Evolutionary conservation across 192 early-diverging fungal species (phyloP), one percentile per base, ranked within the genome.

Genomic region (Coemansia sp.): DNA sequence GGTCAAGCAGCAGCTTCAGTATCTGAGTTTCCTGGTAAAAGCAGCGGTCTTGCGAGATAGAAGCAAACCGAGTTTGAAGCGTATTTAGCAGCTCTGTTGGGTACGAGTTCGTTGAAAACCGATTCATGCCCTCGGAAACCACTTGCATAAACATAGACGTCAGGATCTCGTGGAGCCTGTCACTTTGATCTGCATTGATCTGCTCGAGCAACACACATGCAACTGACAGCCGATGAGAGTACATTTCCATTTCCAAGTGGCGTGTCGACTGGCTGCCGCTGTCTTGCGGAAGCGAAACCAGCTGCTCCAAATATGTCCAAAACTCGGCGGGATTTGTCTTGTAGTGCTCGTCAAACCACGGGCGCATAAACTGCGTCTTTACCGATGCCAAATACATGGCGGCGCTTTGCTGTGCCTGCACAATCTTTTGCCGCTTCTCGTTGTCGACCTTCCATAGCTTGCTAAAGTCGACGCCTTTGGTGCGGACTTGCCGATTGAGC

Each of bases 141-240:
- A 60, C 17, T 38, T 15, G 51, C 26, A 67, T 30, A 44, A 77
- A 70, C 41, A 77, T 38, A 3, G 74, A 66, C 6, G 37, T 23
- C 30, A 20, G 37, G 10, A 49, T 23, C 14, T 31, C 20, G 20
- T 8, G 47, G 11, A 63, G 49, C 8, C 67, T 56, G 16, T 20
- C 40, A 3, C 64, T 57, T 42, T 71, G 18, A 51, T 77, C 74
- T 4, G 57, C 60, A 17, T 59, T 58, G 53, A 77, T 50, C 54
- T 70, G 74, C 53, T 77, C 56, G 3, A 71, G 48, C n/a, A 77
- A 40, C 3, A 71, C 8, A 14, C 67, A 60, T 7, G 68, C 67
- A 8, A 71, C 14, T 2, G 28, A 44, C 38, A 66, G n/a, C 23
- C 74, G 74, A 39, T 61, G 37, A 5, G 48, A 31, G 28, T 63